Percentiles rank a stretch among this genome's conserved stretches.
Evolutionary conservation across 805 yeast species (phyloP).

Genomic region (Ogataea neopini): DNA sequence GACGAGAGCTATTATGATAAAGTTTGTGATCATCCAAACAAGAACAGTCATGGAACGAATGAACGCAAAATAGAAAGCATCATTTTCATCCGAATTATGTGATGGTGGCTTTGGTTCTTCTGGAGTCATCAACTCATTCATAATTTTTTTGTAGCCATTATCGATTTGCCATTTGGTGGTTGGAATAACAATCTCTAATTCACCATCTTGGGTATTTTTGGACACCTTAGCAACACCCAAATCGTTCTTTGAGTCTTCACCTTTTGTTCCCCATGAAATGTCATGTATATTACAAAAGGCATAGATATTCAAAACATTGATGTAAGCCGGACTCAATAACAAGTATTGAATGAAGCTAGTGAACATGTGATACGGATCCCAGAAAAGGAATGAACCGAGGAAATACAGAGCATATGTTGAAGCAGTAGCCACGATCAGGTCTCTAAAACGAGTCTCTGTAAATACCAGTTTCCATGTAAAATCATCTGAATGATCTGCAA

Average conservation of each 20-base stretch:
- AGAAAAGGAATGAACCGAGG: slow-evolving; percentile 72
- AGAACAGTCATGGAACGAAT: slow-evolving; percentile 87
- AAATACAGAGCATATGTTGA: slow-evolving; percentile 84
- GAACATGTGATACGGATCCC: slow-evolving; percentile 92
- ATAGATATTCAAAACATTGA: slow-evolving; percentile 88
- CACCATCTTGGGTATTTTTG: slow-evolving; percentile 53
- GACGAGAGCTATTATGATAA: slow-evolving; percentile 78
- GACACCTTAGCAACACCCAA: slow-evolving; percentile 80
- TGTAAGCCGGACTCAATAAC: slow-evolving; percentile 82
- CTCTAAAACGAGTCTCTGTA: slow-evolving; percentile 74
- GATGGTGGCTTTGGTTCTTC: slow-evolving; percentile 27
- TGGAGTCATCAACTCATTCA: slow-evolving; percentile 54
- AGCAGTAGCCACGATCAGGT: slow-evolving; percentile 78
- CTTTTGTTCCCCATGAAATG: slow-evolving; percentile 97
- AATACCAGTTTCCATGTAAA: slow-evolving; percentile 51
- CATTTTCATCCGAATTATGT: slow-evolving; percentile 44
- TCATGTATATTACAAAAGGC: slow-evolving; percentile 97
- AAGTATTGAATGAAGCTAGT: slow-evolving; percentile 86
- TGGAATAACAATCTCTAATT: slow-evolving; percentile 70
- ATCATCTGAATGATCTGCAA: slow-evolving; percentile 36
- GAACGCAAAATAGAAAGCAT: slow-evolving; percentile 84
- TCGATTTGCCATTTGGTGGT: slow-evolving; percentile 78
- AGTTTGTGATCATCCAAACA: slow-evolving; percentile 86
- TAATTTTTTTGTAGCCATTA: slow-evolving; percentile 63
- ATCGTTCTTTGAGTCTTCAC: slow-evolving; percentile 68